Percentiles rank a stretch among this genome's conserved stretches.
Evolutionary conservation across 23 red algal species (phyloP).

Genomic region (Gracilariopsis chorda): DNA sequence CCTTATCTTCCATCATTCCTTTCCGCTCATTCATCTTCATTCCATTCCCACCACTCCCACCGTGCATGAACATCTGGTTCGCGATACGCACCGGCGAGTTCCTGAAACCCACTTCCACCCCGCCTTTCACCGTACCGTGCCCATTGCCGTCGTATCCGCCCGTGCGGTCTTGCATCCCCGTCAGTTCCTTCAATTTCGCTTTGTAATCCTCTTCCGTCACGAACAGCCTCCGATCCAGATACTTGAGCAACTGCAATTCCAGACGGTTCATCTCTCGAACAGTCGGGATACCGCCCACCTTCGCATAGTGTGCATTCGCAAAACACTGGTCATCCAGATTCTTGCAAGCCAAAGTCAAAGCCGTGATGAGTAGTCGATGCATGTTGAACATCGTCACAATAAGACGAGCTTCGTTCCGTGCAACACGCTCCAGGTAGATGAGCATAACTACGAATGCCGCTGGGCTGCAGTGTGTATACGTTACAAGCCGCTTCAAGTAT

Average conservation of each 20-base stretch:
- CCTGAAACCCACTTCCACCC: not conserved
- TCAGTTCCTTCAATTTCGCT: not conserved
- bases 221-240: slow-evolving; percentile 46
- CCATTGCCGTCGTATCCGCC: not conserved
- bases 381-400: slow-evolving; percentile 55
- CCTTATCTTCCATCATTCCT: too few relatives aligned
- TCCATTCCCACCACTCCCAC: too few relatives aligned
- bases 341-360: slow-evolving; percentile 82
- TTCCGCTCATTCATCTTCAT: too few relatives aligned
- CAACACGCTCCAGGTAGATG: slow-evolving; percentile 51
- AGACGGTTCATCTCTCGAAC: slow-evolving; percentile 77
- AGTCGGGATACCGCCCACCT: slow-evolving; percentile 82
- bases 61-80: too few relatives aligned
- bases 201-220: slow-evolving; percentile 48
- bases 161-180: not conserved
- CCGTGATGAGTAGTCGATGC: slow-evolving; percentile 87
- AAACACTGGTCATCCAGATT: slow-evolving; percentile 88
- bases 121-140: not conserved
- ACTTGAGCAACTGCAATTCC: slow-evolving; percentile 72
- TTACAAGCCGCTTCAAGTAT: slow-evolving; percentile 61
- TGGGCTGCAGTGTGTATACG: slow-evolving; percentile 50
- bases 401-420: not conserved
- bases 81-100: too few relatives aligned
- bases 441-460: slow-evolving; percentile 53
- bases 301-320: slow-evolving; percentile 82